These are phyloP conservation scores for Priceomyces fermenticarens DNA, from an alignment of 805 yeast genomes.

Conservation along the genomic window DNA sequence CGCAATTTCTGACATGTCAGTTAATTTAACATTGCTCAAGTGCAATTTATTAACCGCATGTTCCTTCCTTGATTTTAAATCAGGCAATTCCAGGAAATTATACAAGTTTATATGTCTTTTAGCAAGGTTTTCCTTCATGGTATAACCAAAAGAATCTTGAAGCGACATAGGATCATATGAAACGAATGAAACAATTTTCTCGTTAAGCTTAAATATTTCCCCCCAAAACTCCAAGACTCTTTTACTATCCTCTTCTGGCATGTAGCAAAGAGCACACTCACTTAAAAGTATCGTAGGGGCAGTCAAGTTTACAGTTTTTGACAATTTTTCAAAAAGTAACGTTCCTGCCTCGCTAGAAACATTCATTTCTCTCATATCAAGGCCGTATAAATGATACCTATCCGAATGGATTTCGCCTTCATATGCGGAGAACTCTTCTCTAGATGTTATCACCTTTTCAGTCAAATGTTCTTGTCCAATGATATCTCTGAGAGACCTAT, in stretches of 20 bases:
- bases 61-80: slow-evolving; percentile 24
- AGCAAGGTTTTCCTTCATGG: slow-evolving; percentile 62
- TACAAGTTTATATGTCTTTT: slow-evolving; percentile 62
- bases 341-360: slow-evolving; percentile 3
- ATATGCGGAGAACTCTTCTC: slow-evolving; percentile 19
- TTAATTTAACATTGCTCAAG: slow-evolving; percentile 32
- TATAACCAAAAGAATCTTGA: slow-evolving; percentile 59
- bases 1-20: slow-evolving; percentile 45
- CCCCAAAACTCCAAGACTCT: slow-evolving; percentile 45
- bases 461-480: slow-evolving; percentile 14
- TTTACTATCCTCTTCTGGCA: slow-evolving; percentile 48
- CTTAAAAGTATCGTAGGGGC: slow-evolving; percentile 62
- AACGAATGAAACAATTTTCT: slow-evolving; percentile 26
- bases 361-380: slow-evolving; percentile 47
- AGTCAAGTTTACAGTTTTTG: slow-evolving; percentile 21
- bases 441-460: slow-evolving; percentile 10
- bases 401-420: slow-evolving; percentile 31
- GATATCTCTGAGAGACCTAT: slow-evolving; percentile 22
- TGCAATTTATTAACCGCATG: slow-evolving; percentile 21
- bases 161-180: slow-evolving; percentile 73
- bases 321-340: slow-evolving; percentile 1
- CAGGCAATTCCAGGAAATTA: slow-evolving; percentile 51
- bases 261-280: slow-evolving; percentile 76
- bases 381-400: slow-evolving; percentile 51
- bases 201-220: slow-evolving; percentile 12